Evolutionary conservation across 495 filamentous ascomycete species (phyloP).

Genomic region (Hypoxylon subgilvum): DNA sequence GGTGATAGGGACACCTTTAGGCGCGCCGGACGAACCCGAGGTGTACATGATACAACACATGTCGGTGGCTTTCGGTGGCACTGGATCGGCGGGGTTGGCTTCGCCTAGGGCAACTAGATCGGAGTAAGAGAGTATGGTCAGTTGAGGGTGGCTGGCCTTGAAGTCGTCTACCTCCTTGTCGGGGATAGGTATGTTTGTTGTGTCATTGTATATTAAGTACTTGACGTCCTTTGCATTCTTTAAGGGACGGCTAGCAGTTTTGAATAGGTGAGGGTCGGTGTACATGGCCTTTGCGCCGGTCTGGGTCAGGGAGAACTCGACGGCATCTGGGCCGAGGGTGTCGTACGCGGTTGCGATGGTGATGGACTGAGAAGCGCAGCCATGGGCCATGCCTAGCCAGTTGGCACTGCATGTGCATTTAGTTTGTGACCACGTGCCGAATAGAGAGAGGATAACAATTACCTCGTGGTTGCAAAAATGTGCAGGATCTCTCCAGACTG

Average conservation of each 20-base stretch:
- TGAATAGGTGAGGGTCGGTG: conserved; percentile 65
- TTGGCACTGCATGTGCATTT: conserved; percentile 44
- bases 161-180: conserved; percentile 50
- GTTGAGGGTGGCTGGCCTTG: conserved; percentile 47
- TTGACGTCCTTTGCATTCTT: conserved; percentile 51
- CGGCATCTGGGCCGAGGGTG: conserved; percentile 65
- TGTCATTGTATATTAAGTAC: conserved; percentile 54
- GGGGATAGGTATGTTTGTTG: conserved; percentile 45
- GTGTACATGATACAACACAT: conserved; percentile 94
- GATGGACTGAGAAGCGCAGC: conserved; percentile 62
- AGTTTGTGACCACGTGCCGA: conserved; percentile 18
- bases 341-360: conserved; percentile 72
- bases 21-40: conserved; percentile 85
- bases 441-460: neutral
- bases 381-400: conserved; percentile 59
- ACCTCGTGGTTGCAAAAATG: conserved; percentile 67
- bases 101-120: conserved; percentile 64
- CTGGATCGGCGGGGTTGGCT: conserved; percentile 64
- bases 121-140: conserved; percentile 51
- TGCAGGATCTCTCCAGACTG: conserved; percentile 57
- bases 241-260: conserved; percentile 50
- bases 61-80: conserved; percentile 71
- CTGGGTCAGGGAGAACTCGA: conserved; percentile 66
- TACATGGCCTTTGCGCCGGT: conserved; percentile 66
- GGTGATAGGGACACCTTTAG: conserved; percentile 84